Evolutionary conservation across 192 early-diverging fungal species (phyloP), one percentile per base, ranked within the genome.

Genomic region (Linnemannia schmuckeri): DNA sequence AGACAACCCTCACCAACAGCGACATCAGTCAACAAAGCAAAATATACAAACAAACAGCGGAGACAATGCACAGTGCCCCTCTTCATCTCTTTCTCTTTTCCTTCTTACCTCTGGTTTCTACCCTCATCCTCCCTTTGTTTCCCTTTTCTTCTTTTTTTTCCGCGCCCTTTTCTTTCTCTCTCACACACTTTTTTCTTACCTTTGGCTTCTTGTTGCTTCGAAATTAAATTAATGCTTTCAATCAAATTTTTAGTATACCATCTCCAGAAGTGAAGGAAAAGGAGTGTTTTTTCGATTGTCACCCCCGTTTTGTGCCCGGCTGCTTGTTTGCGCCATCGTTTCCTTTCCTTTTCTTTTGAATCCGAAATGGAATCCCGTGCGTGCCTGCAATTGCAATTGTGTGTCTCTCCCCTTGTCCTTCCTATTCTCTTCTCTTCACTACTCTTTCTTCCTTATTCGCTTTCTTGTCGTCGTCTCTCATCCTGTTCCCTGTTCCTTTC

Each of bases 281-380:
- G 30, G 30, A 33, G 61, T 15, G 30, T 66, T 66, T 66, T 63
- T 61, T 66, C 30, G 0, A 33, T 66, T 66, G 61, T 66, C 61
- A 66, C 61, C 61, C 61, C 61, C 61, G 61, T 66, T 66, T 66
- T 66, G 12, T 33, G 61, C 61, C 61, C 30, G 70, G 40, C 20
- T 38, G 40, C 38, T 42, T 42, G 70, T 71, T 42, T 38, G 70
- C 35, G 24, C 40, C 70, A 71, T 42, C 0, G 8, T 4, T 24
- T 41, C 70, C 38, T 30, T 37, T 3, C 7, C 69, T 1, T 46
- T 52, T 3, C 18, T 5, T 52, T 44, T 44, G 5, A 57, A 57
- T 57, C 55, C 55, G 20, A 57, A 57, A 57, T 7, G 40, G 8
- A 8, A 71, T 71, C 40, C 3, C 13, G 37, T 24, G 24, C 40